Conservation (phyloP, 768 basidiomycete species). For the Scleroderma citrinum region DNA sequence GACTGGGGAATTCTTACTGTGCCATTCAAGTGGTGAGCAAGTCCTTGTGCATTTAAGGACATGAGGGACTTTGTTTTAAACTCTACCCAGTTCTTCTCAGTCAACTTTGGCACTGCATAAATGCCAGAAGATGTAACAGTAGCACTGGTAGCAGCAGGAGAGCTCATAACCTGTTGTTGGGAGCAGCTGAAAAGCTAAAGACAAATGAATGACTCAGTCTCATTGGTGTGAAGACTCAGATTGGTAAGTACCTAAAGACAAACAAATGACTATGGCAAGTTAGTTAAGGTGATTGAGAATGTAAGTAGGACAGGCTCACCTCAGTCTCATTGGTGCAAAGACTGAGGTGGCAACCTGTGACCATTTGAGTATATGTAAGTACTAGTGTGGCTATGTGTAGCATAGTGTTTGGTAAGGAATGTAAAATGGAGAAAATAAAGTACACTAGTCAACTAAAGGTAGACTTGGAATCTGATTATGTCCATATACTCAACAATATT, state of each 20-base stretch:
- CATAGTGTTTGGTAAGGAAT: too few relatives aligned
- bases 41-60: background rate
- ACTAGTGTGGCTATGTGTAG: too few relatives aligned
- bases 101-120: constrained; percentile 2
- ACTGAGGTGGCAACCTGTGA: too few relatives aligned
- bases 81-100: constrained; percentile 4
- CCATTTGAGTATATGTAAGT: too few relatives aligned
- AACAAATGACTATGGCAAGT: background rate
- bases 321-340: too few relatives aligned
- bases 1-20: constrained; percentile 1
- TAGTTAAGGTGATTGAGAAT: too few relatives aligned
- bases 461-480: too few relatives aligned
- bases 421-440: too few relatives aligned
- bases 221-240: background rate
- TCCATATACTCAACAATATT: too few relatives aligned
- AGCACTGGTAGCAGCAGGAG: background rate
- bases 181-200: background rate
- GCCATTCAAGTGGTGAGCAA: background rate
- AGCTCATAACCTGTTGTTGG: background rate
- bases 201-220: background rate
- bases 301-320: too few relatives aligned
- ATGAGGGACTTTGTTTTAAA: constrained; percentile 2
- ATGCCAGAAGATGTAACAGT: too few relatives aligned
- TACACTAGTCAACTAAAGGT: too few relatives aligned
- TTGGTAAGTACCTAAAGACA: background rate